These are phyloP conservation scores for Coemansia aciculifera DNA, from an alignment of 192 early-diverging fungal species.

Conservation along the genomic window DNA sequence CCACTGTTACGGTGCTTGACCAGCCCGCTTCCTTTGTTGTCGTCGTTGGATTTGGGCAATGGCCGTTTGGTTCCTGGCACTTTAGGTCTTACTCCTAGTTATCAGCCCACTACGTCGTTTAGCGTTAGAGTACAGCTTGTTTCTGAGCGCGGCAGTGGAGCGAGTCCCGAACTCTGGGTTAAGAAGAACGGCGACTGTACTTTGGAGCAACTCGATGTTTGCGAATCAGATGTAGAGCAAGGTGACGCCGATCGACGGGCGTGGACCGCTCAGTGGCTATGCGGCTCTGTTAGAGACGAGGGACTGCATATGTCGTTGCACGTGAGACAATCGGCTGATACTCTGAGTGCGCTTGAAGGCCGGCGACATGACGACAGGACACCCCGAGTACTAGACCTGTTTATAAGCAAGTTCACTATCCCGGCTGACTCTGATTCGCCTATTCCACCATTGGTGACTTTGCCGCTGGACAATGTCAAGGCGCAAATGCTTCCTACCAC, in stretches of 20 bases:
- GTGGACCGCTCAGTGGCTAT: conserved; percentile 4
- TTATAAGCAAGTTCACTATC: neutral
- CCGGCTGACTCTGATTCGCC: neutral
- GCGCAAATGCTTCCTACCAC: neutral
- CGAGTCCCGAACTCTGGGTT: conserved; percentile 2
- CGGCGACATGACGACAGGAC: neutral
- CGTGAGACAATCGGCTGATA: neutral
- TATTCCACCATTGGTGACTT: neutral
- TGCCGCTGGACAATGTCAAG: neutral
- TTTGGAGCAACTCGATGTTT: conserved; percentile 1
- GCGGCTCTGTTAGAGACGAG: neutral
- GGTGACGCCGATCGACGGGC: neutral
- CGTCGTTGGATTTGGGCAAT: conserved; percentile 18
- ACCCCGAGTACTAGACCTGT: conserved; percentile 1
- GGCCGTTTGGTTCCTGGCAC: conserved; percentile 9
- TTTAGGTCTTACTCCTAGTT: conserved; percentile 29
- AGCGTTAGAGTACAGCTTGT: neutral
- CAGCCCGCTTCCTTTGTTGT: neutral
- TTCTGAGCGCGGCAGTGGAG: neutral
- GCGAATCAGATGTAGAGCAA: neutral
- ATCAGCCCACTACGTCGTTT: conserved; percentile 9
- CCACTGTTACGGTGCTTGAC: conserved; percentile 22
- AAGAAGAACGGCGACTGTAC: neutral
- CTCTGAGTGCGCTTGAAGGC: conserved; percentile 17
- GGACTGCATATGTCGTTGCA: conserved; percentile 9